Percentiles rank a stretch among this genome's conserved stretches.
These are phyloP conservation scores for Apiotrichum gamsii DNA, from an alignment of 1,284 basidiomycete species.

Conservation along the genomic window DNA sequence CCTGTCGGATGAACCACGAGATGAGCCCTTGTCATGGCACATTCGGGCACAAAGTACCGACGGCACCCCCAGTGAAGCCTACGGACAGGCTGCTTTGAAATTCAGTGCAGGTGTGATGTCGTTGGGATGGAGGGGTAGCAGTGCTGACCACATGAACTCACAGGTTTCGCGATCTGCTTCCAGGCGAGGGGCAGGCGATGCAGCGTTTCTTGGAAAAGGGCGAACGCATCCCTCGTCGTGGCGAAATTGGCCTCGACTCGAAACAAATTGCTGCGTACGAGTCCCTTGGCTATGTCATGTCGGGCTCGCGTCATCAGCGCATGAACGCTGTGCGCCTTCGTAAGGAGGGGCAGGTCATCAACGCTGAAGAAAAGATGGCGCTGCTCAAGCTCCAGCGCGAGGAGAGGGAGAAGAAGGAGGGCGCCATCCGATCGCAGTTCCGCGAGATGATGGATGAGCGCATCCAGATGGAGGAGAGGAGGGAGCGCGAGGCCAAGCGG, in stretches of 20 bases:
- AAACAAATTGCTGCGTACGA: constrained; percentile 83
- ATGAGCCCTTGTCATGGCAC: no score
- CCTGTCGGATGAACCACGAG: no score
- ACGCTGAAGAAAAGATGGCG: constrained; percentile 91
- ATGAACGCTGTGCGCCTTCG: constrained; percentile 98
- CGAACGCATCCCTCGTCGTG: constrained; percentile 90
- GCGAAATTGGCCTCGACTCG: constrained; percentile 89
- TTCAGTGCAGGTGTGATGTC: no score
- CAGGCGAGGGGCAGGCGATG: constrained; percentile 96
- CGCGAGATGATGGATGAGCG: constrained; percentile 65
- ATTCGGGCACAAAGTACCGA: no score
- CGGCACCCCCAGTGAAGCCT: no score
- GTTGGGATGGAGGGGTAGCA: no score
- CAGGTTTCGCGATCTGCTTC: constrained; percentile 70
- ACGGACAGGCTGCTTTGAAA: no score
- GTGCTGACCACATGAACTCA: constrained; percentile 1
- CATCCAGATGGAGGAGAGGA: constrained; percentile 8
- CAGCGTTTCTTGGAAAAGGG: constrained; percentile 87
- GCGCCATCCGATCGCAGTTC: constrained; percentile 59
- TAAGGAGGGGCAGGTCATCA: constrained; percentile 97
- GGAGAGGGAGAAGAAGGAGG: constrained; percentile 82
- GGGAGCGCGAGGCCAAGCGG: constrained; percentile 1
- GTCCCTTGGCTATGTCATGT: constrained; percentile 94
- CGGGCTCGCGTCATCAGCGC: constrained; percentile 79
- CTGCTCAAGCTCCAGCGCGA: constrained; percentile 89